Evolutionary conservation across 2,329 filamentous ascomycete species (phyloP), one percentile per base, ranked within the genome.

Genomic region (Xylaria sp.): DNA sequence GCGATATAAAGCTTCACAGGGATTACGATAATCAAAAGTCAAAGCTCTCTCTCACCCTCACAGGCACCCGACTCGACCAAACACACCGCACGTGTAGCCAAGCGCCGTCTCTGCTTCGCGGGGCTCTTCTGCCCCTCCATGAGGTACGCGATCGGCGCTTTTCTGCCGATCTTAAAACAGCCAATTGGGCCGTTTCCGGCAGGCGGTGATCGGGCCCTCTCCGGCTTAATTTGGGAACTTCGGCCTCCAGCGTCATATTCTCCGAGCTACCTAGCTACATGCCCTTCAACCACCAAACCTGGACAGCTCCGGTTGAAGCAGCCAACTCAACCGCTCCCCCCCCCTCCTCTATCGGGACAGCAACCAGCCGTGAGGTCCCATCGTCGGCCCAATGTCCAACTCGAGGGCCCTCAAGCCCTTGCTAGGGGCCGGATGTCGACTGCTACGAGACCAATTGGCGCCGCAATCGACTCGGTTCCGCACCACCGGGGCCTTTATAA

Each of bases 321-420:
- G 16, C 11, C 29, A 34, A 34, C 29, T 7, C 29, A 34, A n/a
- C n/a, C n/a, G n/a, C 38, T 17, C 38, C 16, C 13, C 46, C 39
- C 20, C 21, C 16, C 20, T 16, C 47, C 17, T 37, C 22, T 20
- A 21, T 8, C 18, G 7, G 29, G 24, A 34, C 26, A 18, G 29
- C 18, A 39, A 17, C 20, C 44, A 46, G 58, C 39, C 48, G 47
- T n/a, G n/a, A n/a, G n/a, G n/a, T 41, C 22, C 43, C 29, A 34
- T 34, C 11, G 29, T 34, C 29, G 29, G 29, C 11, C 56, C 58
- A 47, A 68, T 68, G 64, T 65, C 66, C 58, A 62, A 61, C 22
- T 47, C 64, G 45, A 58, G 65, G 48, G 66, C 65, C 44, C 44
- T 67, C 8, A 64, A 58, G 56, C 62, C 64, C 59, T 50, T 68